Percentiles rank a stretch among this genome's conserved stretches.
Conservation (phyloP, 2,329 filamentous ascomycete genomes). For the Bipolaris zeicola region DNA sequence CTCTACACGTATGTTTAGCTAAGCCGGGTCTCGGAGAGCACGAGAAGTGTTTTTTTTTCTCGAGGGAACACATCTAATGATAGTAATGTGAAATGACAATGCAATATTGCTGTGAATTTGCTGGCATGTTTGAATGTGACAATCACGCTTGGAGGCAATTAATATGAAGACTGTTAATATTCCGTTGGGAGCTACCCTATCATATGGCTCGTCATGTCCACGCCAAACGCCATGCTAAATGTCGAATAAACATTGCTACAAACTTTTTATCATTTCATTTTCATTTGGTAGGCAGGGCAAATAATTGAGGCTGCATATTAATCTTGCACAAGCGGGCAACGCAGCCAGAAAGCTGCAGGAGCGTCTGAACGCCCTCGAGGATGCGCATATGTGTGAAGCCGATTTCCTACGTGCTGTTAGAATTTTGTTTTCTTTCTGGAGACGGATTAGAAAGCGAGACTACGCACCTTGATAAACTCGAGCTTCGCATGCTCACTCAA, state of each 20-base stretch:
- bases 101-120: background rate
- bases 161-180: background rate
- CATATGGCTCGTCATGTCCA: background rate
- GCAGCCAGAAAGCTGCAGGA: conserved; percentile 91
- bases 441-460: too few relatives aligned
- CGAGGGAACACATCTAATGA: background rate
- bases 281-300: conserved; percentile 54
- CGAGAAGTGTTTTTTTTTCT: background rate
- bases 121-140: background rate
- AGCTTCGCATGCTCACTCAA: conserved; percentile 94
- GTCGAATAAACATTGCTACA: conserved; percentile 11
- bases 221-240: conserved; percentile 44
- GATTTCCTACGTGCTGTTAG: conserved; percentile 66
- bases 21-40: background rate
- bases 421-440: too few relatives aligned
- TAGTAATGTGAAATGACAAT: background rate
- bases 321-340: conserved; percentile 89
- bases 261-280: conserved; percentile 18
- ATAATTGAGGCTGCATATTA: conserved; percentile 92
- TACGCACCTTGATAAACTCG: conserved; percentile 78
- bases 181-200: too few relatives aligned
- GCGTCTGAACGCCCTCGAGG: conserved; percentile 93
- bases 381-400: conserved; percentile 99
- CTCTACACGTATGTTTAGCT: background rate
- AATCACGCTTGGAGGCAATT: background rate